Conservation (phyloP, 257 asterid genomes). For the Pogostemon cablin region DNA sequence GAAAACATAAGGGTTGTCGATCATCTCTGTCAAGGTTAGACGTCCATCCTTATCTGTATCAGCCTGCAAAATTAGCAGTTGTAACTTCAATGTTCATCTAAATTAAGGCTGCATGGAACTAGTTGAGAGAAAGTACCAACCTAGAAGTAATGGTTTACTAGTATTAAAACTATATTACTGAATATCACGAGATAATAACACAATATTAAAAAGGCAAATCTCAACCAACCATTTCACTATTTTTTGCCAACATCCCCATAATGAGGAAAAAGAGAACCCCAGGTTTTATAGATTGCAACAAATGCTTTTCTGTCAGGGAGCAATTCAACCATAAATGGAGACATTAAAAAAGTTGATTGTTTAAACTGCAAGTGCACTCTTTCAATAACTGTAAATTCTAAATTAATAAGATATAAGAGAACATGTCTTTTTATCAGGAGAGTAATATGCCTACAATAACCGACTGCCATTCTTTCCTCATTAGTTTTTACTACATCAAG, state of each 20-base stretch:
- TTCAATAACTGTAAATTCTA: not conserved
- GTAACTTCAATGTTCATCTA: conserved; percentile 22
- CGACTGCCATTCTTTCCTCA: not conserved
- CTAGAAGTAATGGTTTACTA: not conserved
- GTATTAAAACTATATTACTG: not conserved
- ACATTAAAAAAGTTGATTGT: conserved; percentile 9
- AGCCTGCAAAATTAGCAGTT: conserved; percentile 57
- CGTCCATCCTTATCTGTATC: conserved; percentile 88
- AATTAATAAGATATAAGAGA: not conserved
- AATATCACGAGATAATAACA: too few species aligned
- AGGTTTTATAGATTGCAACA: not conserved
- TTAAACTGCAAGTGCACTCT: not conserved
- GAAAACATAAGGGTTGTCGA: conserved; percentile 86
- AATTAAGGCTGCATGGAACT: not conserved
- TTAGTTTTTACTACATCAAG: not conserved
- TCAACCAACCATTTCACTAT: not conserved
- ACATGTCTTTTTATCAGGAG: conserved; percentile 8
- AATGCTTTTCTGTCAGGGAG: not conserved
- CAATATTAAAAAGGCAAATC: not conserved
- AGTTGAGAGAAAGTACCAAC: not conserved
- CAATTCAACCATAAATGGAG: not conserved
- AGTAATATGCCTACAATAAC: not conserved
- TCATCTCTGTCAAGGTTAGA: conserved; percentile 79
- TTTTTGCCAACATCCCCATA: not conserved
- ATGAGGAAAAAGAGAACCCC: not conserved